Evolutionary conservation across 1,284 basidiomycete genomes (phyloP).

Genomic region (Pseudozyma pruni): DNA sequence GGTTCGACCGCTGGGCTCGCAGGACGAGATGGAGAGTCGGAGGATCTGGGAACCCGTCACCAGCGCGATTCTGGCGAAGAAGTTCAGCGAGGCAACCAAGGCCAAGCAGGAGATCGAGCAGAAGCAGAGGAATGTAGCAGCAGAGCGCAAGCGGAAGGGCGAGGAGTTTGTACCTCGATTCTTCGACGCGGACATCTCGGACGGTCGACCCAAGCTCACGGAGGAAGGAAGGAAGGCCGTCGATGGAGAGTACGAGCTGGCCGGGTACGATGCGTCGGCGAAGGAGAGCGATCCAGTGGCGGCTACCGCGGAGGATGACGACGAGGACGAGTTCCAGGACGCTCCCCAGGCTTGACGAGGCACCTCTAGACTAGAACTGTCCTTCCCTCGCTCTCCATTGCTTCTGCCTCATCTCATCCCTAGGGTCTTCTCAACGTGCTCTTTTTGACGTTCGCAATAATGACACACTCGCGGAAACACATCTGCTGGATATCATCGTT

Average conservation of each 20-base stretch:
- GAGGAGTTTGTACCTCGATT: slow-evolving; percentile 75
- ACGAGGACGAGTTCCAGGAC: slow-evolving; percentile 46
- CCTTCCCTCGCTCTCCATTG: not conserved
- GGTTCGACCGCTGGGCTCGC: slow-evolving; percentile 83
- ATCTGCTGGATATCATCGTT: not conserved
- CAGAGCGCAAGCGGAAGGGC: slow-evolving; percentile 55
- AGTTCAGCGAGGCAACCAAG: slow-evolving; percentile 73
- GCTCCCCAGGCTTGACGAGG: not conserved
- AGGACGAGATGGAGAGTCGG: slow-evolving; percentile 83
- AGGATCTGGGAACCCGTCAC: slow-evolving; percentile 85
- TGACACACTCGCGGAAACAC: no score
- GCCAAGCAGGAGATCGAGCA: slow-evolving; percentile 64
- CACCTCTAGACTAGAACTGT: not conserved
- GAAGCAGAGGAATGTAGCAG: slow-evolving; percentile 56
- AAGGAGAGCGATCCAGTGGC: not conserved
- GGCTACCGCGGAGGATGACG: slow-evolving; percentile 25
- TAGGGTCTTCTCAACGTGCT: slow-evolving; percentile 2
- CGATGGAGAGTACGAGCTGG: slow-evolving; percentile 59
- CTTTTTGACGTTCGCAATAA: slow-evolving; percentile 2
- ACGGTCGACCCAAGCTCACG: slow-evolving; percentile 81
- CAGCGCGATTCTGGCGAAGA: slow-evolving; percentile 78
- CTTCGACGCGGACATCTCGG: slow-evolving; percentile 79
- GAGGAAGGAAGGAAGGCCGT: slow-evolving; percentile 68
- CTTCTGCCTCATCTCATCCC: no score
- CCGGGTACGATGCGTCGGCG: slow-evolving; percentile 31